A percentile compares a stretch with the other conserved stretches of the same genome.
Evolutionary conservation across 129 eudicot genomes (phyloP).

Genomic region (Oenanthe sinensis): DNA sequence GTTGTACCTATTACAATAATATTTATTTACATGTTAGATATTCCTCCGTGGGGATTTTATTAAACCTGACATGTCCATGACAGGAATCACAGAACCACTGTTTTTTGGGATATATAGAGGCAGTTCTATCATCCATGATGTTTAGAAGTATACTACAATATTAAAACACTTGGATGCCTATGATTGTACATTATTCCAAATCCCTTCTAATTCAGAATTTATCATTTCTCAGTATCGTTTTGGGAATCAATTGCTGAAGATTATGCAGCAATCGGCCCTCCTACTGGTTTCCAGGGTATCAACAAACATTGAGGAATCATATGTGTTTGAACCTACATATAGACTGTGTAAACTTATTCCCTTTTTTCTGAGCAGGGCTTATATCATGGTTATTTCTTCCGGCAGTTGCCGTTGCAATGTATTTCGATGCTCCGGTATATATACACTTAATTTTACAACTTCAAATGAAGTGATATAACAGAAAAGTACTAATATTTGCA

Average conservation of each 20-base stretch:
- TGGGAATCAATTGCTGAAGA: conserved; percentile 78
- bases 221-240: conserved; percentile 51
- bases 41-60: background rate
- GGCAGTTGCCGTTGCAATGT: conserved; percentile 75
- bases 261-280: conserved; percentile 69
- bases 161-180: background rate
- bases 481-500: background rate
- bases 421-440: conserved; percentile 77
- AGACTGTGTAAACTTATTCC: conserved; percentile 3
- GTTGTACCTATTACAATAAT: background rate
- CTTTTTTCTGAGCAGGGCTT: conserved; percentile 39
- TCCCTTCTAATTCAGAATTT: background rate
- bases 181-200: too few relatives aligned
- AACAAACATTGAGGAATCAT: background rate
- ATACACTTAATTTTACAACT: conserved; percentile 7
- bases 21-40: too few relatives aligned
- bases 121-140: conserved; percentile 1
- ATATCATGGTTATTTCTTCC: conserved; percentile 97
- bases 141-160: background rate
- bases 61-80: background rate
- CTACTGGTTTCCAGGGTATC: conserved; percentile 86
- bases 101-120: background rate
- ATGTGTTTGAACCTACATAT: background rate
- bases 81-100: background rate
- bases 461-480: background rate